Evolutionary conservation across 208 protist species (phyloP).

Genomic region (Acanthamoeba rhysodes): DNA sequence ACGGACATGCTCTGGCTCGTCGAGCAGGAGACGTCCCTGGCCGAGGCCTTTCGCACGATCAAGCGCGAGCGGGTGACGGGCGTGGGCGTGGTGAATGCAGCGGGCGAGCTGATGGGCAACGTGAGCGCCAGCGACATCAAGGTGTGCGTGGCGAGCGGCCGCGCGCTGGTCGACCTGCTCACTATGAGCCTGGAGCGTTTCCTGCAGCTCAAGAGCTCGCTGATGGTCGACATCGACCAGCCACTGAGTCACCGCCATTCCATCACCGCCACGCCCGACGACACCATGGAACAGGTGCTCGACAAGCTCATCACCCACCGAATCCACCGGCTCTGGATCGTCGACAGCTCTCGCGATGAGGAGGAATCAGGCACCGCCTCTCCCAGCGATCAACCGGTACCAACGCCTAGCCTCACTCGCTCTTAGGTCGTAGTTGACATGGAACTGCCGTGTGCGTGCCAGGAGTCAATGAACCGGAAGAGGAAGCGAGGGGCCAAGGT

Average conservation of each 20-base stretch:
- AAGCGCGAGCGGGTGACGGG: constrained; percentile 59
- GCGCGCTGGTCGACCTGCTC: neutral
- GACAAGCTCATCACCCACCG: constrained; percentile 18
- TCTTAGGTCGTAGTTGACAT: neutral
- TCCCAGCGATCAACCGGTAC: neutral
- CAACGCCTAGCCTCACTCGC: neutral
- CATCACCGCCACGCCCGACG: constrained; percentile 34
- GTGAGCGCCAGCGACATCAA: constrained; percentile 69
- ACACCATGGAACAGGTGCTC: constrained; percentile 52
- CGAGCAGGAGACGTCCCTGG: neutral
- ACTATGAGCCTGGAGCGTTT: constrained; percentile 40
- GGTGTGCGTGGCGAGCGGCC: neutral
- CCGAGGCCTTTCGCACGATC: constrained; percentile 51
- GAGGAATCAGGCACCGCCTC: neutral
- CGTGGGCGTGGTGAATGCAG: constrained; percentile 9
- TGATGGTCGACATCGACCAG: constrained; percentile 37
- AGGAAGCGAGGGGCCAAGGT: neutral
- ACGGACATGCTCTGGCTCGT: constrained; percentile 36
- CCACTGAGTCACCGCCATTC: constrained; percentile 21
- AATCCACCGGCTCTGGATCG: constrained; percentile 67
- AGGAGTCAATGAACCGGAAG: neutral
- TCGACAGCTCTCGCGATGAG: neutral
- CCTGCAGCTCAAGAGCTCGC: constrained; percentile 23
- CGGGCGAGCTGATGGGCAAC: constrained; percentile 55
- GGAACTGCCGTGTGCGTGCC: neutral